Conservation (phyloP, 2,329 filamentous ascomycete genomes). For the Fusarium sp. region DNA sequence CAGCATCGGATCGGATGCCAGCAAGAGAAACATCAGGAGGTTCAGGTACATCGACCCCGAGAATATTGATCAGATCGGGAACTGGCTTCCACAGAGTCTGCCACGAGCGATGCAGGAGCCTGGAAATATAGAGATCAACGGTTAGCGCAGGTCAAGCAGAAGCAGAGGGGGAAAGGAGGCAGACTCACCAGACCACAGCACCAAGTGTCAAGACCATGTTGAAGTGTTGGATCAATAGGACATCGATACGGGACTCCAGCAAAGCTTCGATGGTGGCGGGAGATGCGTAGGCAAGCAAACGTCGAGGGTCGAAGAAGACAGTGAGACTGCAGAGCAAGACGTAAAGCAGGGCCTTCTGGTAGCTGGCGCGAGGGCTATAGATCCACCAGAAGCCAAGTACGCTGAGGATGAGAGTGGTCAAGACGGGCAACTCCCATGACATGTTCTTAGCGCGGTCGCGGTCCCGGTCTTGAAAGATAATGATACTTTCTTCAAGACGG, state of each 20-base stretch:
- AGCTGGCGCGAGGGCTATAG: constrained; percentile 47
- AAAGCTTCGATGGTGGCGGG: constrained; percentile 46
- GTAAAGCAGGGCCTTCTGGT: constrained; percentile 47
- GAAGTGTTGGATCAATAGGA: constrained; percentile 58
- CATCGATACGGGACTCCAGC: constrained; percentile 56
- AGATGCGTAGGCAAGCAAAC: constrained; percentile 45
- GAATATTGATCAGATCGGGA: constrained; percentile 86
- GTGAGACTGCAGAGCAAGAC: constrained; percentile 47
- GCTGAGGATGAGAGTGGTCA: constrained; percentile 53
- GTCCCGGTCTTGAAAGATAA: constrained; percentile 37
- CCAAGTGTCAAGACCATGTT: constrained; percentile 65
- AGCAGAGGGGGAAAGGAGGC: constrained; percentile 4
- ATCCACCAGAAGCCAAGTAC: constrained; percentile 52
- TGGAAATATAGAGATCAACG: constrained; percentile 47
- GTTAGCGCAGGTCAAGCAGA: constrained; percentile 22
- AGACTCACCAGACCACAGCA: constrained; percentile 62
- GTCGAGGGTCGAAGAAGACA: constrained; percentile 48
- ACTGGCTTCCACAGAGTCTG: constrained; percentile 92
- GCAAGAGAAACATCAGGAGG: constrained; percentile 89
- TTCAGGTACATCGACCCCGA: constrained; percentile 93
- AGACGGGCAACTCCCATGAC: constrained; percentile 55
- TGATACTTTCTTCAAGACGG: constrained; percentile 38
- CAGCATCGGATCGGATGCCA: constrained; percentile 85
- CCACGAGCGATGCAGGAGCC: constrained; percentile 86
- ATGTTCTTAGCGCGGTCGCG: constrained; percentile 52